These are phyloP conservation scores for Flueggea neowawraea DNA, from an alignment of 441 rosid species.

Conservation along the genomic window DNA sequence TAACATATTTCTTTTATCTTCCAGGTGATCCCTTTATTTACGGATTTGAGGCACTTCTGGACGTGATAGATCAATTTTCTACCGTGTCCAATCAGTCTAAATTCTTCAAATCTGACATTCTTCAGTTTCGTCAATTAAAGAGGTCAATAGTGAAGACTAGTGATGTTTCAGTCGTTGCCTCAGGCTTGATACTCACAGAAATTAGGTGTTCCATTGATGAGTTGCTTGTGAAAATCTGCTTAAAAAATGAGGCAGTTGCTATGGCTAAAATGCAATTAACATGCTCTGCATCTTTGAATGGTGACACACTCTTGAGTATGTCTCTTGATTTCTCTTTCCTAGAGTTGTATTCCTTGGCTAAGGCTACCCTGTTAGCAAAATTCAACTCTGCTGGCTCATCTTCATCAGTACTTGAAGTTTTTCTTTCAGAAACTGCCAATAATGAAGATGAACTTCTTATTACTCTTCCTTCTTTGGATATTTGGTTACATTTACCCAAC, in stretches of 20 bases:
- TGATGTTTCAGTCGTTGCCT: conserved; percentile 30
- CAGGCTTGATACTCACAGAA: conserved; percentile 37
- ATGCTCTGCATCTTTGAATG: conserved; percentile 54
- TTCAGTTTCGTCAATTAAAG: conserved; percentile 54
- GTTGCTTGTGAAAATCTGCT: conserved; percentile 14
- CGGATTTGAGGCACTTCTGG: conserved; percentile 62
- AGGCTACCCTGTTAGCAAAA: conserved; percentile 55
- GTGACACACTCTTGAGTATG: conserved; percentile 42
- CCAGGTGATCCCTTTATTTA: conserved; percentile 52
- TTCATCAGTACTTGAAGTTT: conserved; percentile 47
- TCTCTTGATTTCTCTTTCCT: conserved; percentile 52
- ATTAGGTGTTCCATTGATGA: conserved; percentile 52
- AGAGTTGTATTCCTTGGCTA: conserved; percentile 48
- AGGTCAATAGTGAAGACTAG: conserved; percentile 35
- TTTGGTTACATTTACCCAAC: conserved; percentile 69
- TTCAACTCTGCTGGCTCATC: conserved; percentile 38
- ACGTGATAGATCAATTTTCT: conserved; percentile 63
- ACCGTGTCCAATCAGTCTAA: conserved; percentile 53
- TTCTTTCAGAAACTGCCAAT: conserved; percentile 38
- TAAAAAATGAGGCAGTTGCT: conserved; percentile 43
- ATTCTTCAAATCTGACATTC: conserved; percentile 54
- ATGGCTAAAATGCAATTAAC: conserved; percentile 56
- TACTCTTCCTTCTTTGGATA: conserved; percentile 70
- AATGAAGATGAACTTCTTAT: conserved; percentile 42
- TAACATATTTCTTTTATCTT: conserved; percentile 3